Percentiles rank a stretch among this genome's conserved stretches.
phyloP scores from a whole-genome alignment of 2,329 filamentous ascomycete genomes.

The Epichloe hybrida region DNA sequence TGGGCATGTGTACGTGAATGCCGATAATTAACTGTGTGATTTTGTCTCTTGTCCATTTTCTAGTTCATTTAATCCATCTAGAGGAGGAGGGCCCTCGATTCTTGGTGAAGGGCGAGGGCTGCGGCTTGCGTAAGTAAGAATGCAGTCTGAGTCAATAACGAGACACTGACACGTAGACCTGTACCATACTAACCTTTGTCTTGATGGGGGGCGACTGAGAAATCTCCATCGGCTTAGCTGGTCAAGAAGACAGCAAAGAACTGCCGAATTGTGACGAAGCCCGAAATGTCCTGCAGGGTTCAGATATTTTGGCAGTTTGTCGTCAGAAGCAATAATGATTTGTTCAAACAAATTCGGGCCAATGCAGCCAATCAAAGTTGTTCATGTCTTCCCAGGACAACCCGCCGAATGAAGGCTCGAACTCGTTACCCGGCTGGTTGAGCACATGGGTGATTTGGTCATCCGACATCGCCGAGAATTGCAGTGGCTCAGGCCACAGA shows the following conservation, averaged over 20 bases:
- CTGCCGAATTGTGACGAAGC: not conserved
- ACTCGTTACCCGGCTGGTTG: conserved; percentile 46
- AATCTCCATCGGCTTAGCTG: conserved; percentile 13
- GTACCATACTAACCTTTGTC: conserved; percentile 31
- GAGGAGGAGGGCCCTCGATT: conserved; percentile 26
- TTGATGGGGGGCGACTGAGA: conserved; percentile 32
- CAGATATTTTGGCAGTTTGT: not conserved
- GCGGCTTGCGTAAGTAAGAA: conserved; percentile 19
- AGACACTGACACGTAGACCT: conserved; percentile 15
- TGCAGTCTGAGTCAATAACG: not conserved
- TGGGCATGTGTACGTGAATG: too few species aligned
- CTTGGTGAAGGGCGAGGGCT: conserved; percentile 34
- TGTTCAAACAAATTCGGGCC: conserved; percentile 26
- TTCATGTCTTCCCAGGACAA: conserved; percentile 46
- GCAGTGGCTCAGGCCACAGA: conserved; percentile 37
- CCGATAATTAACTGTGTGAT: too few species aligned
- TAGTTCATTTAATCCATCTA: too few species aligned
- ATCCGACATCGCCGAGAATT: conserved; percentile 57
- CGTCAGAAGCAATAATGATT: not conserved
- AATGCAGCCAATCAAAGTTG: conserved; percentile 43
- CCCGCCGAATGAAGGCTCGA: conserved; percentile 40
- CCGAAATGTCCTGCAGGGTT: not conserved
- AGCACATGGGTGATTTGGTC: conserved; percentile 54
- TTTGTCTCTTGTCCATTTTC: too few species aligned
- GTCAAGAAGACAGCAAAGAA: not conserved